These are phyloP conservation scores for Claviceps sp. DNA, from an alignment of 2,329 filamentous ascomycete species.

Conservation along the genomic window DNA sequence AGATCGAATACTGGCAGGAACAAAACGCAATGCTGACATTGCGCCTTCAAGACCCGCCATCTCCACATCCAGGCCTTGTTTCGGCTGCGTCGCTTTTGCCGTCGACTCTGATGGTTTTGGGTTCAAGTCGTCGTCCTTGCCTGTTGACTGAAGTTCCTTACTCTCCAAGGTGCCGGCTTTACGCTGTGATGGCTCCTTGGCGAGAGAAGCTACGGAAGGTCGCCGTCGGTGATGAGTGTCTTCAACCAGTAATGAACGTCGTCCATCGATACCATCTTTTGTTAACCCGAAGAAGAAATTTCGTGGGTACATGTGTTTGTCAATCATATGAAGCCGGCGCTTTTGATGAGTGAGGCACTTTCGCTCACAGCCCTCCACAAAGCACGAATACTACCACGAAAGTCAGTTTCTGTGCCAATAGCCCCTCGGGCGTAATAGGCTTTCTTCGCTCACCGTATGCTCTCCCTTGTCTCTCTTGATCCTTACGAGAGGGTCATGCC, in stretches of 20 bases:
- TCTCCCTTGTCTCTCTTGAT: constrained; percentile 67
- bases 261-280: constrained; percentile 77
- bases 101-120: constrained; percentile 8
- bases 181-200: constrained; percentile 18
- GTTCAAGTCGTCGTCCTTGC: constrained; percentile 8
- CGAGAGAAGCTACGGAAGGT: constrained; percentile 27
- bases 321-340: constrained; percentile 74
- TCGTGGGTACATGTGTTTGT: constrained; percentile 85
- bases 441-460: constrained; percentile 54
- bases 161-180: constrained; percentile 20
- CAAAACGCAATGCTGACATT: constrained; percentile 60
- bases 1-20: constrained; percentile 54
- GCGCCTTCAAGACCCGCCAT: constrained; percentile 52
- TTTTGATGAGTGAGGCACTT: constrained; percentile 76
- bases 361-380: constrained; percentile 76
- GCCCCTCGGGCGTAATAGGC: neutral
- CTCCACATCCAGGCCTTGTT: constrained; percentile 28
- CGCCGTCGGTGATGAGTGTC: constrained; percentile 32
- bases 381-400: constrained; percentile 59
- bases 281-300: constrained; percentile 83
- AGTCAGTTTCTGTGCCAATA: neutral
- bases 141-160: constrained; percentile 4
- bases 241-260: constrained; percentile 64
- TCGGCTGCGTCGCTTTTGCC: constrained; percentile 8
- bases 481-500: constrained; percentile 69